Base-by-base conservation (phyloP, 1,284 basidiomycete species). In the Ustilago cynodontis region DNA sequence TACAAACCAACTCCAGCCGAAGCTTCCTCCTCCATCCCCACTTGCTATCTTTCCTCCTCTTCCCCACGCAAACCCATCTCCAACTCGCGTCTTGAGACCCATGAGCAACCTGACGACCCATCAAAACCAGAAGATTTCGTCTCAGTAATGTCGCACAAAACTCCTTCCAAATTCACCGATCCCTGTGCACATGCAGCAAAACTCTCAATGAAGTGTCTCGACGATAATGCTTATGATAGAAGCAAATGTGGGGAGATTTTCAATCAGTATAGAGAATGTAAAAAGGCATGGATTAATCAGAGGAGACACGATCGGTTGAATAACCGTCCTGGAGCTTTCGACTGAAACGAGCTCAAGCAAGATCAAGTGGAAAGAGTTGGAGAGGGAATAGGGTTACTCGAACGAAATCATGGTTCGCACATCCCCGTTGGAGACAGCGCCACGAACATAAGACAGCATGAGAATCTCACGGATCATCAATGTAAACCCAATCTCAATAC, bases 111-210 rank as follows among this genome's bases (percentile, higher is more conserved):
- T 16, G 37, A n/a, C 16, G 73, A 76, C 29, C 63, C 67, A 9
- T 39, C 43, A 16, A 58, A 76, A 35, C 79, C 80, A 13, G 59
- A 70, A 22, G 81, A 82, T 57, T 64, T 80, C 49, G 61, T 80
- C 55, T 55, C 64, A 24, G 73, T 81, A 24, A 76, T 80, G 72
- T 71, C 66, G 16, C 64, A 77, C 65, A 82, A 84, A 43, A 71
- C 76, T 8, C 73, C 81, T 6, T 75, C 74, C 26, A 80, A 83
- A 62, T 83, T 58, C 52, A 78, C 78, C 14, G 84, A 85, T 51
- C 84, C 84, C 0, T 85, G 84, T 57, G 79, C 77, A 29, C 71
- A 81, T n/a, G 84, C 84, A 0, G 81, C 83, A 26, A 71, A 80
- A 57, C 75, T 80, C 28, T 78, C 72, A 13, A 85, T 85, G 81